A percentile compares a stretch with the other conserved stretches of the same genome.
Evolutionary conservation across 2,329 filamentous ascomycete genomes (phyloP).

Genomic region (Orbilia blumenaviensis): DNA sequence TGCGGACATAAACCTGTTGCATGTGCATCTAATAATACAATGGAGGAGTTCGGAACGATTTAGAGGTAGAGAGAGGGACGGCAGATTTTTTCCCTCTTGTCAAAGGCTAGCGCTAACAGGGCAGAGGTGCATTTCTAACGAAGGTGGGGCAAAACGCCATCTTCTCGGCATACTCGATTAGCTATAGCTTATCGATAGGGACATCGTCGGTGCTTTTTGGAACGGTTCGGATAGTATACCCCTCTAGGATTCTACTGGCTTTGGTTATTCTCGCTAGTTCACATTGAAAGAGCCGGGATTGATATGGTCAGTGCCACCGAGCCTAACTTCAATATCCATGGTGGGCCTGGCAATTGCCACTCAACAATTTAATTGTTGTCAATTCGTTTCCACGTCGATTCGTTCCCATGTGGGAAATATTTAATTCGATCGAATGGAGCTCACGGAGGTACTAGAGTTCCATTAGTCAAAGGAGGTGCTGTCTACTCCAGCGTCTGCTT

Average conservation of each 20-base stretch:
- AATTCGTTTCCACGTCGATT: background rate
- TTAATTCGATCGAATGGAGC: too few relatives aligned
- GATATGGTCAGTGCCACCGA: constrained; percentile 12
- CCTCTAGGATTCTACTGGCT: background rate
- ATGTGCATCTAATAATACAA: constrained; percentile 11
- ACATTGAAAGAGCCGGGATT: background rate
- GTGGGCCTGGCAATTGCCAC: constrained; percentile 4
- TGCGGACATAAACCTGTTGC: constrained; percentile 17
- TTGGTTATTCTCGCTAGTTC: constrained; percentile 2
- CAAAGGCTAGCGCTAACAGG: constrained; percentile 18
- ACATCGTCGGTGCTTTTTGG: constrained; percentile 5
- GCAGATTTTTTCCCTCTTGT: constrained; percentile 29
- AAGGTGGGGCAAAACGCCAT: constrained; percentile 35
- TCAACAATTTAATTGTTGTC: constrained; percentile 7
- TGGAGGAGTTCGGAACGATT: constrained; percentile 44
- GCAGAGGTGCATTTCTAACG: constrained; percentile 27
- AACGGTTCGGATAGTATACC: constrained; percentile 8
- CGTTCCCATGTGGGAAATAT: background rate
- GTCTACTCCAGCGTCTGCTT: background rate
- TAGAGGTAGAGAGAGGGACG: constrained; percentile 19
- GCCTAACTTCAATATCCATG: background rate
- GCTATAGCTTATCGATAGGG: constrained; percentile 42
- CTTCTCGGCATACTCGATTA: constrained; percentile 14
- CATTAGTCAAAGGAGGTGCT: background rate
- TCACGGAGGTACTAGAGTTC: background rate